Base-by-base conservation (phyloP, 78 protist species). In the Chrysochromulina parva region DNA sequence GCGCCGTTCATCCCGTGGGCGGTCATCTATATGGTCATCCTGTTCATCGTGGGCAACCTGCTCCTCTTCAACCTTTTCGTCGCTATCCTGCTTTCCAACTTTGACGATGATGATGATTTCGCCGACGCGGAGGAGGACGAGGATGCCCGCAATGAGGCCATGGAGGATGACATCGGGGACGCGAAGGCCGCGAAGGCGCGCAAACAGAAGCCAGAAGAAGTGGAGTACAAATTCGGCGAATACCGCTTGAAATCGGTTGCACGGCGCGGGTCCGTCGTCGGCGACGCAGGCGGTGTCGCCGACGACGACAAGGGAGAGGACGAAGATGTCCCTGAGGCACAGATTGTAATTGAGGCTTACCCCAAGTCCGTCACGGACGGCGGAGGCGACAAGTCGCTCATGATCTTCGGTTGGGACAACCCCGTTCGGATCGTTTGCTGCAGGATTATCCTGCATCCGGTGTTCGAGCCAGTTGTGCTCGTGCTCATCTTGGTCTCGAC, bases 51-150 rank as follows among this genome's bases (percentile, higher is more conserved):
- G 20, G 95, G 93, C 65, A 88, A 93, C 62, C 91, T 74, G 62
- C 11, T 93, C 85, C 86, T 95, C 60, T 85, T 95, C 86, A 93
- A 95, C 85, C 94, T 95, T 50, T 91, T 95, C 92, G n/a, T 95
- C 81, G 90, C 96, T 22, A 89, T 95, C 38, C 60, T 94, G 19
- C 82, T 93, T 62, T 53, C 55, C 52, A 59, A n/a, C 57, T 38
- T 84, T 24, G 66, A 59, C 58, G 28, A 48, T 2, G 82, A 74
- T 4, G 62, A 58, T 13, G 62, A 14, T 7, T 14, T 58, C 62
- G 62, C 7, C 24, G 62, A 58, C 24, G 62, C 62, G 13, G 62
- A 58, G 62, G 55, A 48, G 82, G 78, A 69, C 20, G 82, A 74
- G 19, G 57, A 69, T 38, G 38, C 38, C 38, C 38, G 38, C 53